Evolutionary conservation across 2,329 filamentous ascomycete species (phyloP).

Genomic region (Stachybotrys chartarum): DNA sequence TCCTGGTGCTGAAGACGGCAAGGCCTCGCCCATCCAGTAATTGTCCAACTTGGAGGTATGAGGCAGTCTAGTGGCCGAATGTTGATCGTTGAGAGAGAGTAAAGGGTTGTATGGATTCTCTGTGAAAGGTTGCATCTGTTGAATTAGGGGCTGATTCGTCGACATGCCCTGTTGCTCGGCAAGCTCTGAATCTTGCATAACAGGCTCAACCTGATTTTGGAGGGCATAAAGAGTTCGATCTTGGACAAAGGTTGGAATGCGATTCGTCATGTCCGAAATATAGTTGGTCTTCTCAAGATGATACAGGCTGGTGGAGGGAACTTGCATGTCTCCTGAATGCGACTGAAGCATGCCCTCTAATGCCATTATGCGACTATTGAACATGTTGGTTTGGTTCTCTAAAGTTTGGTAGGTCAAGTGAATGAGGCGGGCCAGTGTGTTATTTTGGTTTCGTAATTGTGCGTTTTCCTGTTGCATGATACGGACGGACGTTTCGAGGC

Average conservation of each 20-base stretch:
- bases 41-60: background rate
- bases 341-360: slow-evolving; percentile 13
- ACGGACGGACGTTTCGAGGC: slow-evolving; percentile 1
- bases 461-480: slow-evolving; percentile 9
- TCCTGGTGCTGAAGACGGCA: background rate
- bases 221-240: background rate
- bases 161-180: background rate
- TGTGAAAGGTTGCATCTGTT: background rate
- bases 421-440: slow-evolving; percentile 16
- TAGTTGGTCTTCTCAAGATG: background rate
- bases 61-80: background rate
- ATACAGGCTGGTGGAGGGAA: slow-evolving; percentile 14
- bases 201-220: background rate
- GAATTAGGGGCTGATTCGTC: background rate
- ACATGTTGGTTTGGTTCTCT: slow-evolving; percentile 9
- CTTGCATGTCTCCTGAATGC: slow-evolving; percentile 7
- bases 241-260: background rate
- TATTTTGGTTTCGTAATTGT: slow-evolving; percentile 12
- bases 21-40: background rate
- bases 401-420: slow-evolving; percentile 14
- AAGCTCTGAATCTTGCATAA: background rate
- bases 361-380: slow-evolving; percentile 8
- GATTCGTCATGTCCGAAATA: background rate
- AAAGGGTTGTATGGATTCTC: background rate
- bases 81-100: background rate